These are phyloP conservation scores for Starmerella lactis-condensi DNA, from an alignment of 805 yeast species.

Conservation along the genomic window DNA sequence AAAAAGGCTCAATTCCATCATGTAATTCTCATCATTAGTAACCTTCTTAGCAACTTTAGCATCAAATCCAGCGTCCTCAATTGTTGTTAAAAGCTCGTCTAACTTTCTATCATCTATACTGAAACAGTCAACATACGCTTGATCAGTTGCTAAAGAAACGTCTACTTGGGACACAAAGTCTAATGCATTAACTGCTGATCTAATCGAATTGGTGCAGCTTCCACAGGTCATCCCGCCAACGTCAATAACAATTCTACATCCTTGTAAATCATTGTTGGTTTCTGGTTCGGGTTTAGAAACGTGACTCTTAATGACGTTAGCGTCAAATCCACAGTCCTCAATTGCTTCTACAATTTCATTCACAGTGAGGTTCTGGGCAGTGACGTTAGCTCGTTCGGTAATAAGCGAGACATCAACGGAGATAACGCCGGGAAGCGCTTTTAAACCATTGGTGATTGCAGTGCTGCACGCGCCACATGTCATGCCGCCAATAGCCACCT, in stretches of 20 bases:
- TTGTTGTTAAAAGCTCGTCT: slow-evolving; percentile 28
- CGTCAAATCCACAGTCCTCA: slow-evolving; percentile 65
- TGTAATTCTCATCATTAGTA: neutral
- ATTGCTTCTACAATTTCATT: slow-evolving; percentile 34
- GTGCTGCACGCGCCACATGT: slow-evolving; percentile 78
- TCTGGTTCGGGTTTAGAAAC: neutral
- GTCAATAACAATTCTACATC: slow-evolving; percentile 13
- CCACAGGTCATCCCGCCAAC: slow-evolving; percentile 84
- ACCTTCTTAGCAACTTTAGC: slow-evolving; percentile 20
- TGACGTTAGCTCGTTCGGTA: slow-evolving; percentile 53
- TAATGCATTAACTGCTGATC: slow-evolving; percentile 31
- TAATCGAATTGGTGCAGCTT: slow-evolving; percentile 56
- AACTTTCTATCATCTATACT: slow-evolving; percentile 20
- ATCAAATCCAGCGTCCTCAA: slow-evolving; percentile 68
- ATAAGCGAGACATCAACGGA: slow-evolving; percentile 48
- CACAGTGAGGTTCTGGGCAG: slow-evolving; percentile 27
- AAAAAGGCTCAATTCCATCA: slow-evolving; percentile 1
- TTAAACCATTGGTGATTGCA: slow-evolving; percentile 41
- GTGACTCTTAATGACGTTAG: slow-evolving; percentile 15
- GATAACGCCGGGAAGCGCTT: slow-evolving; percentile 32
- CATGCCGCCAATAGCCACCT: slow-evolving; percentile 47
- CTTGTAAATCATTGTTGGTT: neutral
- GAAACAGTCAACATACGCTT: slow-evolving; percentile 40
- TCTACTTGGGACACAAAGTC: slow-evolving; percentile 36
- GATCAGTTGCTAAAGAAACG: slow-evolving; percentile 62